Conservation (phyloP, 2,329 filamentous ascomycete species). For the Fusarium scirpi region DNA sequence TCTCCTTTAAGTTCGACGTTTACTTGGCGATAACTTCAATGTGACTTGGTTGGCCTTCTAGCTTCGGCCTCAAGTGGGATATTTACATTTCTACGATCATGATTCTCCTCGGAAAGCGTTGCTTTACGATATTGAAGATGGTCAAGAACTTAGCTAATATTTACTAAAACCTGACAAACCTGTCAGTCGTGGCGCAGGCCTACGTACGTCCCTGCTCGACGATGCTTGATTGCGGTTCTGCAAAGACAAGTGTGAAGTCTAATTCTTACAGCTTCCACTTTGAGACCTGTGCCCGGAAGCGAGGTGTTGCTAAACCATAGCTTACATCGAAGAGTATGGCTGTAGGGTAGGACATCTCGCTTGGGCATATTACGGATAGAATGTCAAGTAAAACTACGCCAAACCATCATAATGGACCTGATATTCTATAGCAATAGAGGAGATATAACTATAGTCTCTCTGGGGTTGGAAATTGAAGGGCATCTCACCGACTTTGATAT, state of each 20-base stretch:
- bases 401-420: no score
- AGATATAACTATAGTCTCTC: neutral
- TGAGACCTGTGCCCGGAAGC: conserved; percentile 3
- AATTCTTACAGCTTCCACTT: conserved; percentile 9
- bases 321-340: neutral
- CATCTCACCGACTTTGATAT: neutral
- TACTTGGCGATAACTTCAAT: conserved; percentile 10
- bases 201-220: neutral
- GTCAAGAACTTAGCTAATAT: neutral
- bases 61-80: conserved; percentile 4
- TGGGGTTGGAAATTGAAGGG: neutral
- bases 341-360: conserved; percentile 13
- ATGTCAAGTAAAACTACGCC: neutral
- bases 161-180: conserved; percentile 13
- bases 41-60: neutral
- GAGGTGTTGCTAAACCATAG: neutral
- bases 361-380: neutral
- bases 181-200: conserved; percentile 10
- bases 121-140: neutral
- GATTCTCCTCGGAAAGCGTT: neutral
- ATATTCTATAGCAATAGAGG: neutral
- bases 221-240: neutral
- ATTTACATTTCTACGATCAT: neutral
- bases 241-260: conserved; percentile 11
- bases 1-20: conserved; percentile 15